Evolutionary conservation across 371 early-diverging fungal species (phyloP), one percentile per base, ranked within the genome.

Genomic region (Syncephalastrum monosporum): DNA sequence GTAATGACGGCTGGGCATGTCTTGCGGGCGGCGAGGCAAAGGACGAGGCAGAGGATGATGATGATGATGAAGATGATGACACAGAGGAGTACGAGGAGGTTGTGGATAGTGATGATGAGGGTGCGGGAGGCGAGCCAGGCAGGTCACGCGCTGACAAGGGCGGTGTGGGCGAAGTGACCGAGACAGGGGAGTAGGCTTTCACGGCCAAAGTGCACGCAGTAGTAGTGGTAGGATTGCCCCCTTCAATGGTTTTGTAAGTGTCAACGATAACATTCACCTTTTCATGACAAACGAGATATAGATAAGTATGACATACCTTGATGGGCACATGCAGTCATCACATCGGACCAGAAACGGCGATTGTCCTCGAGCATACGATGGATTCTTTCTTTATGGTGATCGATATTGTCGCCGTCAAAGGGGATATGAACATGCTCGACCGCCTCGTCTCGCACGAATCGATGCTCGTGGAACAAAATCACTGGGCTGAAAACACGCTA

Each of bases 401-500:
- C 63, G 46, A 69, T 61, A 33, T 3, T 8, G 12, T 33, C 38
- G 38, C 38, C 38, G 38, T 33, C 38, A 23, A 52, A 61, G 15
- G 62, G 55, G 27, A 68, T 63, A 54, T 66, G 73, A 38, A 69
- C 53, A 54, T 69, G 73, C 48, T 67, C 64, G 25, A 59, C 56
- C 23, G 62, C 58, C 25, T 56, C 59, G 42, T 67, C 65, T 47
- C 59, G 60, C 14, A 66, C 56, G 42, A 62, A 67, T 42, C 64
- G 54, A 55, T 69, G 67, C 43, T 73, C 73, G 55, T 73, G 69
- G 44, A 69, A 73, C 24, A 73, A 65, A 44, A 73, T 69, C 58
- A 73, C 65, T 55, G 73, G 73, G 55, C 67, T 73, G 50, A 73
- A 73, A 16, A 58, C 51, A 42, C 72, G 66, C 53, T 52, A 41